Percentiles rank a stretch among this genome's conserved stretches.
These are phyloP conservation scores for Begonia loranthoides DNA, from an alignment of 306 rosid species.

Conservation along the genomic window DNA sequence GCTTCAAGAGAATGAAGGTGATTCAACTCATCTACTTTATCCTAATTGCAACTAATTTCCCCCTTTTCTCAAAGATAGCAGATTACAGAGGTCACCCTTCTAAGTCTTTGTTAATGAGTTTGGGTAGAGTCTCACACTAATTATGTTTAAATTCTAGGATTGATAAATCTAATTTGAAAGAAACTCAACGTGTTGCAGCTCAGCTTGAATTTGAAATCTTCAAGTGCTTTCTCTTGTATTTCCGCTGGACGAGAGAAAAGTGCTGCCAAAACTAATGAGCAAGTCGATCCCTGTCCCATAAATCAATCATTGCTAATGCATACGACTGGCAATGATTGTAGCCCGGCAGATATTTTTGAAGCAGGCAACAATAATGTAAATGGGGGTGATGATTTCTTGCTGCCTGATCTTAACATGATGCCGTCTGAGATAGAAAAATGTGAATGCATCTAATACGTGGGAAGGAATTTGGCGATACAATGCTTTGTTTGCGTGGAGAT, in stretches of 20 bases:
- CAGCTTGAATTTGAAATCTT: too few species aligned
- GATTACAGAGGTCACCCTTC: background rate
- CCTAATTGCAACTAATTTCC: background rate
- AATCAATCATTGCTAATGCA: background rate
- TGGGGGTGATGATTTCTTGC: conserved; percentile 2
- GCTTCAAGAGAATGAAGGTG: conserved; percentile 13
- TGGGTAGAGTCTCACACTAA: background rate
- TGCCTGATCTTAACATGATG: conserved; percentile 16
- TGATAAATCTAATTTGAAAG: too few species aligned
- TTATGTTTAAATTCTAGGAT: too few species aligned
- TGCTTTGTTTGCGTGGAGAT: too few species aligned
- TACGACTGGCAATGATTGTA: background rate
- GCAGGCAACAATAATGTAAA: background rate
- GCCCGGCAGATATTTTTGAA: background rate
- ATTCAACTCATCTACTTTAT: conserved; percentile 2
- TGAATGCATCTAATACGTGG: too few species aligned
- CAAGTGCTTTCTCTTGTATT: too few species aligned
- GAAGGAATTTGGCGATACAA: too few species aligned
- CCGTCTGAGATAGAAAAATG: conserved; percentile 4
- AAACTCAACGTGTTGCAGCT: too few species aligned
- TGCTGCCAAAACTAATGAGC: too few species aligned
- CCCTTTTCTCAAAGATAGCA: background rate
- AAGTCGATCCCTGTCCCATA: too few species aligned
- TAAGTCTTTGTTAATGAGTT: background rate
- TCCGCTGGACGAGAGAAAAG: too few species aligned